Base-by-base conservation (phyloP, 768 basidiomycete genomes). In the Boletus tomentosulus region DNA sequence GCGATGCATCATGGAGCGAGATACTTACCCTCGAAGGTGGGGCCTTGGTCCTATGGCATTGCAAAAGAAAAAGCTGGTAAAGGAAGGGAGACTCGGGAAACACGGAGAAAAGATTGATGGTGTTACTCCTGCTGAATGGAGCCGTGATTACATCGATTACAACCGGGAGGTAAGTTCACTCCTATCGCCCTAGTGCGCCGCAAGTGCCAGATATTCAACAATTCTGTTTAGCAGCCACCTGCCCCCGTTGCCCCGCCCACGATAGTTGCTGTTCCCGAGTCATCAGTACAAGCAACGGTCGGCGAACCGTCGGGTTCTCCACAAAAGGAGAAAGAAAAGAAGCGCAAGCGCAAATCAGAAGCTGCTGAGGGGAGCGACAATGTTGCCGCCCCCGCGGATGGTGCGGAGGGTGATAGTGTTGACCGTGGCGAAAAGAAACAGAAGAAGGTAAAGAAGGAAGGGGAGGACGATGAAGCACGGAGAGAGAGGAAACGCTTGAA, bases 1-100 rank as follows among this genome's bases (percentile, higher is more conserved):
- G 76, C 80, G 97, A 48, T 98, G 96, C 68, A 98, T 99, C 67
- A 99, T 99, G 97, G 97, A 98, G 70, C 87, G 96, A 35, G 97
- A 99, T 71, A 90, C 92, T 19, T 99, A 99, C 71, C 97, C 97
- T 38, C 85, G 97, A 53, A 85, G 95, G 58, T 98, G 97, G 97
- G 97, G 97, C 47, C 82, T 98, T 48, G 97, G 97, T n/a, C 97
- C 97, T 22, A 84, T 95, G 71, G 96, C 97, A 13, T 75, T 91
- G 50, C 89, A 96, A 71, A 98, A 98, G 81, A 99, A 98, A 78
- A 97, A 96, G 72, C 78, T 99, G 82, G 85, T 97, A 59, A 97
- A 96, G 77, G 92, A 92, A n/a, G 95, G 96, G 46, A 91, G 93
- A 71, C 84, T 99, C 48, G 89, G 94, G 64, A 98, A 92, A 73